These are phyloP conservation scores for Vinca minor DNA, from an alignment of 257 asterid genomes.

Conservation along the genomic window DNA sequence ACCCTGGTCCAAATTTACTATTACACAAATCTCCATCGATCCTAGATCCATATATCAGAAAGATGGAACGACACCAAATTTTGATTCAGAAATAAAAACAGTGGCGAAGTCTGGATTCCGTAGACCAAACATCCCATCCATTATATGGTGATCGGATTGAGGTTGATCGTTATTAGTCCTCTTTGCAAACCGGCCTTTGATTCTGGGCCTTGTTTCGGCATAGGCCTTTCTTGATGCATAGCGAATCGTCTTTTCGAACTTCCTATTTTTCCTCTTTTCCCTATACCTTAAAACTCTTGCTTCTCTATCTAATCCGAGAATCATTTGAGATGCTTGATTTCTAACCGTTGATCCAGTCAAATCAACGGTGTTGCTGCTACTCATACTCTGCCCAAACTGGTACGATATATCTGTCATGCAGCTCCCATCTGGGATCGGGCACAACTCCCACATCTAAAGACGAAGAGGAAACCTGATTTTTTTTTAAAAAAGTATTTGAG, in stretches of 20 bases:
- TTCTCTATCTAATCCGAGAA: constrained; percentile 24
- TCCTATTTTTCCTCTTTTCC: constrained; percentile 8
- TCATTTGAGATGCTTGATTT: constrained; percentile 30
- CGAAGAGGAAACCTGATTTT: constrained; percentile 68
- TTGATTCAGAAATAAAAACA: constrained; percentile 28
- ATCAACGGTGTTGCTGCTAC: constrained; percentile 20
- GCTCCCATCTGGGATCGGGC: constrained; percentile 73
- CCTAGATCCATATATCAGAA: constrained; percentile 2
- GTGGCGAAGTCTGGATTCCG: no score
- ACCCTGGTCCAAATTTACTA: not conserved
- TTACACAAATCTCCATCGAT: not conserved
- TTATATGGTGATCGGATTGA: not conserved
- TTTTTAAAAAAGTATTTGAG: no score
- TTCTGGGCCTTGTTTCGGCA: constrained; percentile 10
- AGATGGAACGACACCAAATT: constrained; percentile 2
- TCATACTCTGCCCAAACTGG: constrained; percentile 24
- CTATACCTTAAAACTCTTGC: constrained; percentile 9
- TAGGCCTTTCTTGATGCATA: constrained; percentile 12
- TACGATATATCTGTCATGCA: constrained; percentile 53
- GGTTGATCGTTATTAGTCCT: not conserved
- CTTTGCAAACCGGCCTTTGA: constrained; percentile 12
- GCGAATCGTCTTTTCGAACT: constrained; percentile 9
- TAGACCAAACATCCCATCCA: not conserved
- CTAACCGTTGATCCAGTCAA: constrained; percentile 16
- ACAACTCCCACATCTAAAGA: constrained; percentile 76